Evolutionary conservation across 208 protist species (phyloP), one percentile per base, ranked within the genome.

Genomic region (Acanthamoeba triangularis): DNA sequence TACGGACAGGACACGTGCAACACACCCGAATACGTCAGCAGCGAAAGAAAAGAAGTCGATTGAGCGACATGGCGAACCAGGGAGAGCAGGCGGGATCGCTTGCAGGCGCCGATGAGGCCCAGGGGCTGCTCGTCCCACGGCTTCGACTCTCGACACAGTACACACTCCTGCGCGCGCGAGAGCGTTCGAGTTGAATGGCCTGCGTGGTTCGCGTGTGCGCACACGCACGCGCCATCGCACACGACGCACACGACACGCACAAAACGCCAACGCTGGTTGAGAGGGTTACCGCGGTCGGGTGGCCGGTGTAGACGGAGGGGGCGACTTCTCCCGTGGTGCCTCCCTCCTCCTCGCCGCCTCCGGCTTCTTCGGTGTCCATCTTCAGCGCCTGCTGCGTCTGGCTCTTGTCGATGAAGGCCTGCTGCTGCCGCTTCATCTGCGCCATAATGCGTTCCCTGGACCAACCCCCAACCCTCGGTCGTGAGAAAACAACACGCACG

Each of bases 91-190:
- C 78, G 78, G 25, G 78, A 52, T 47, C 85, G 85, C 37, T 91
- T 91, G 85, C 54, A 67, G 28, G 30, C n/a, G 33, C 85, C 85
- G 61, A 91, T 91, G 25, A 91, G 59, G 33, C 85, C 85, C 5
- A 91, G 59, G 5, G 85, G 85, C 20, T 91, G 52, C 30, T 91
- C 85, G 6, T 11, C 30, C 59, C 61, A 91, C 23, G 85, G 85
- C 37, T 91, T 91, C 41, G 37, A 20, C 20, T 91, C 85, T 8
- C 56, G 7, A 35, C 85, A 91, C 8, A 91, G 33, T n/a, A 65
- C 52, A 35, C 85, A 91, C 25, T 87, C 78, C 78, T 87, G 25
- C 61, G 25, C 7, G 25, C 8, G n/a, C 78, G 25, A 87, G 14
- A 11, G 33, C 67, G 5, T 74, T 16, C 3, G 25, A 78, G 28